These are phyloP conservation scores for Auricularia cornea DNA, from an alignment of 768 basidiomycete genomes.

Conservation along the genomic window DNA sequence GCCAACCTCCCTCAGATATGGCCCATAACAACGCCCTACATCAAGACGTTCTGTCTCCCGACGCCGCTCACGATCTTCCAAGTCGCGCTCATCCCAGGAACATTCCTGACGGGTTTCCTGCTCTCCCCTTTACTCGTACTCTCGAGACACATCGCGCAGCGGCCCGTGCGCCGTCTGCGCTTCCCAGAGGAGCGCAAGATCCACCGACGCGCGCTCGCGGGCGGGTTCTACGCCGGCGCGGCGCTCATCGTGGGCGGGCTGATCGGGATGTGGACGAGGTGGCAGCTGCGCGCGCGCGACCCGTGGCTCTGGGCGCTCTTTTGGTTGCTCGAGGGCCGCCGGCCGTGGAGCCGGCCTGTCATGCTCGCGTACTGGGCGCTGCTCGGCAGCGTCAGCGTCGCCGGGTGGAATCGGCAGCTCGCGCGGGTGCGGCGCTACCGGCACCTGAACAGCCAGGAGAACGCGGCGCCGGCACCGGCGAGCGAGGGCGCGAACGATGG, in stretches of 20 bases:
- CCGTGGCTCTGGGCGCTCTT: constrained; percentile 83
- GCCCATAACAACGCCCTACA: constrained; percentile 70
- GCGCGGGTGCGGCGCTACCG: constrained; percentile 66
- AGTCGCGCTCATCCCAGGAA: constrained; percentile 84
- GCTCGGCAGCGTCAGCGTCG: constrained; percentile 75
- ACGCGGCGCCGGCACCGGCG: constrained; percentile 11
- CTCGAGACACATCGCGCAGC: constrained; percentile 84
- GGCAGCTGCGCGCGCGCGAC: constrained; percentile 69
- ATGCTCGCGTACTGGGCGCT: constrained; percentile 81
- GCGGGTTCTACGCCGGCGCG: constrained; percentile 74
- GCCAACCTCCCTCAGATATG: constrained; percentile 45
- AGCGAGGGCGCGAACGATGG: constrained; percentile 31
- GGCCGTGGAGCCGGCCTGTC: constrained; percentile 69
- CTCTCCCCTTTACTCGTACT: constrained; percentile 90
- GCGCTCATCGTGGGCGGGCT: constrained; percentile 70
- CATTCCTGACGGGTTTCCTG: constrained; percentile 85
- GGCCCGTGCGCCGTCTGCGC: constrained; percentile 72
- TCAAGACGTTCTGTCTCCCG: constrained; percentile 87
- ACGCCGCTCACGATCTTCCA: constrained; percentile 90
- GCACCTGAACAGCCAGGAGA: constrained; percentile 11
- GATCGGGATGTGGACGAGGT: constrained; percentile 88
- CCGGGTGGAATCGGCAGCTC: constrained; percentile 90
- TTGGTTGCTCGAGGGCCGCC: constrained; percentile 68
- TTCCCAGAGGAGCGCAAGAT: constrained; percentile 75
- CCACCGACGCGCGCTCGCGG: constrained; percentile 75